Evolutionary conservation across 192 early-diverging fungal genomes (phyloP).

Genomic region (Cladochytrium replicatum): DNA sequence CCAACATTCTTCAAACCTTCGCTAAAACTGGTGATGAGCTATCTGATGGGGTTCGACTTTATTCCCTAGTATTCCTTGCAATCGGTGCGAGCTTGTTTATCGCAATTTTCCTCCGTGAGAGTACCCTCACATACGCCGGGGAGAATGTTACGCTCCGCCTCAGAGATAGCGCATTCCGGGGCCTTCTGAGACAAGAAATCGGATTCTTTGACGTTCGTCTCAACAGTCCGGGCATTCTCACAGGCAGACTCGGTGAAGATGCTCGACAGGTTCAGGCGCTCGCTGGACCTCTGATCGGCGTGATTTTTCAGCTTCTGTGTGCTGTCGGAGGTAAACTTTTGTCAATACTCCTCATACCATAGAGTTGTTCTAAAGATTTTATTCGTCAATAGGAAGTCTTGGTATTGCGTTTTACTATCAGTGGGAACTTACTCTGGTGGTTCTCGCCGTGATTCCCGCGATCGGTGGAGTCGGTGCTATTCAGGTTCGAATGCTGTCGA

Average conservation of each 20-base stretch:
- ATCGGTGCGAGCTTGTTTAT: slow-evolving; percentile 52
- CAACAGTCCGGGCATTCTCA: slow-evolving; percentile 18
- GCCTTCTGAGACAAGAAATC: slow-evolving; percentile 9
- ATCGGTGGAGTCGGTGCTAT: slow-evolving; percentile 20
- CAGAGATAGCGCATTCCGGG: slow-evolving; percentile 2
- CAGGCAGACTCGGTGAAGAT: slow-evolving; percentile 72
- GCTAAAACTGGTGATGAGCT: neutral
- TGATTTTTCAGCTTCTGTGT: slow-evolving; percentile 37
- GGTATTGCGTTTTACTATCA: slow-evolving; percentile 40
- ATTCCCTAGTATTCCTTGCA: slow-evolving; percentile 47
- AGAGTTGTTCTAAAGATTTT: neutral
- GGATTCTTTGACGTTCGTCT: slow-evolving; percentile 12
- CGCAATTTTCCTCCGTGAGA: slow-evolving; percentile 38
- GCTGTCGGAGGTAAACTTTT: slow-evolving; percentile 29
- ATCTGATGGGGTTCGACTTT: slow-evolving; percentile 32
- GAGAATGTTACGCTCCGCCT: neutral
- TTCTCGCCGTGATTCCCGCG: slow-evolving; percentile 26
- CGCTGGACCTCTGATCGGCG: slow-evolving; percentile 39
- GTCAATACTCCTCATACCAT: slow-evolving; percentile 1
- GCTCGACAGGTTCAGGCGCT: slow-evolving; percentile 41
- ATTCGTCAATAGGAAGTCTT: slow-evolving; percentile 28
- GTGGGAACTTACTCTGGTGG: slow-evolving; percentile 81
- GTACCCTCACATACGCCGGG: slow-evolving; percentile 40
- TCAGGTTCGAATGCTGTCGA: slow-evolving; percentile 14
- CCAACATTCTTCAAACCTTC: slow-evolving; percentile 24